Base-by-base conservation (phyloP, 164 flowering plant genomes). In the Platanus orientalis region DNA sequence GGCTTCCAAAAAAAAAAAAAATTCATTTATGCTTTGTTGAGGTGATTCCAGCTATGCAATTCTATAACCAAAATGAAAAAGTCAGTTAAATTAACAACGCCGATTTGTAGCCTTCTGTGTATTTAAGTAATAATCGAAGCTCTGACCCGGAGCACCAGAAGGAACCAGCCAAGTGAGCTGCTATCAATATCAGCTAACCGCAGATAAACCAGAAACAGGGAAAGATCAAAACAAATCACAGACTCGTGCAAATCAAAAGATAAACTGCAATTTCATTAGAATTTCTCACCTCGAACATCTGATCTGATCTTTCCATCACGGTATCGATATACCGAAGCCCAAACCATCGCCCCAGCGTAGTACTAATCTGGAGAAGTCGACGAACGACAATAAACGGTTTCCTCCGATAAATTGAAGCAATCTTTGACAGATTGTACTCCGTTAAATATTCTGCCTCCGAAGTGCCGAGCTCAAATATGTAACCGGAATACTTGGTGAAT, bases 401-500 rank as follows among this genome's bases (percentile, higher is more conserved):
- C 64, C 71, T 76, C 64, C 76, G 65, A 63, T 86, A 94, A 58
- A 87, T 69, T 0, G 85, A 45, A 28, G 70, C 74, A 23, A 90
- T 89, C 59, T 59, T 86, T 17, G 72, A 25, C 4, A 76, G 54
- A 61, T 81, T 73, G 73, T 94, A 90, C 16, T 79, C 84, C 0
- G 69, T 45, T 21, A 87, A 62, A 3, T 79, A 71, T 10, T 81
- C 93, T 19, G 82, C 83, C 59, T 87, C 93, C 19, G 80, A 63
- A 34, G 68, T 71, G 59, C 73, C 68, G 25, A 79, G 79, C 47
- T 84, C 71, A 66, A 94, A 94, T 20, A 94, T 74, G 69, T 94
- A 94, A 1, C 98, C 96, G 1, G 98, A 94, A 58, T 78, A 75
- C 79, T 79, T 62, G 19, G 98, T 87, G 73, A 94, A 94, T 20